Evolutionary conservation across 768 basidiomycete species (phyloP), one percentile per base, ranked within the genome.

Genomic region (Russula vinacea): DNA sequence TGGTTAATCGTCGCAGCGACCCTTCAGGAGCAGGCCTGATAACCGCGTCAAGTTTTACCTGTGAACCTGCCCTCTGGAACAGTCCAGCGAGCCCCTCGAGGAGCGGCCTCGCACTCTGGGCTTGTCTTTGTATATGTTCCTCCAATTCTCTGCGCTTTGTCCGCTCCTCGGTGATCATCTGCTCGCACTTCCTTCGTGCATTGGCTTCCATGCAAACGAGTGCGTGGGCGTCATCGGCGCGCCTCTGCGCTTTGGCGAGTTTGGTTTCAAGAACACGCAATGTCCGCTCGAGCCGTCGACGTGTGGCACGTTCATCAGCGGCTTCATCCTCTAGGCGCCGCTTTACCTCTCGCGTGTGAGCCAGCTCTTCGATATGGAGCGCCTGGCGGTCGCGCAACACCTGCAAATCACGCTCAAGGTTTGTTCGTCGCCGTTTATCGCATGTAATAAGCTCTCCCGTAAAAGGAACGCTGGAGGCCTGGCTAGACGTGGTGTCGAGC

Each of bases 251-350:
- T 17, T 57, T 56, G 32, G 47, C 45, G 3, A 67, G 55, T 44
- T 50, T 55, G 10, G 62, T 58, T 49, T 64, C 56, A 11, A 72
- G 62, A 32, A 64, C 65, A 14, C 55, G 40, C 11, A 63, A 32
- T 17, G 55, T 24, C 17, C 58, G 60, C 54, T 72, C 70, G 40
- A 70, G 67, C 62, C 68, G 70, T 37, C 67, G 69, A 14, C 72
- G 72, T n/a, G 51, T 54, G 16, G 35, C 44, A 29, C 69, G 71
- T 59, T 73, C 74, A 8, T 55, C 33, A 2, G 58, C 57, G 26
- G 71, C 66, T 29, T 72, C 70, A 14, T 80, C 78, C 68, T 83
- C 80, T 40, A 81, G 66, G 69, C 78, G 78, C 33, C 80, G 80
- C 67, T 82, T 83, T 32, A 71, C 70, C 35, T 69, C 54, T 29